Base-by-base conservation (phyloP, 2,329 filamentous ascomycete species). In the Tolypocladium tundrense region DNA sequence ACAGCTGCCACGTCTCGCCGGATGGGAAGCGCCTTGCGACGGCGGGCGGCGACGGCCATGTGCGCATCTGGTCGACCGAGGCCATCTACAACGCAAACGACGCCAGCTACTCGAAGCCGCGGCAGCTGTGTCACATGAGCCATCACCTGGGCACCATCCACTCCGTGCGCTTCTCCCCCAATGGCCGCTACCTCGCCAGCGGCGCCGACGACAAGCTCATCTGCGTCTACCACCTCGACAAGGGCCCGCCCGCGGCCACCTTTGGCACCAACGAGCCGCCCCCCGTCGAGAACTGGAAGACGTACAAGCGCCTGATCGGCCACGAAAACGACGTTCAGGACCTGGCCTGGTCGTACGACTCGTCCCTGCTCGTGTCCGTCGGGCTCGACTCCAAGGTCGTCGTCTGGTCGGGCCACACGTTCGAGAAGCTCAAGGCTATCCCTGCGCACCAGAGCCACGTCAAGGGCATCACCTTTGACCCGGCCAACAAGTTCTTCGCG, bases 261-360 rank as follows among this genome's bases (percentile, higher is more conserved):
- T 96, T 96, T 72, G 91, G 91, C 84, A 85, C 88, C 55, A 94
- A 92, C 71, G 94, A 97, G 70, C 85, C 91, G 37, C 91, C 93
- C 3, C 91, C 93, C 0, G 88, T 96, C 53, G 94, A 99, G 79
- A 97, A 97, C 67, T 99, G 94, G 94, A 92, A 96, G 73, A 96
- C 96, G 27, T 88, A 92, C 67, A 90, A 91, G 69, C 87, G 94
- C 62, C 78, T 99, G 56, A 94, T 97, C 59, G 95, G 94, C 19
- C 95, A 99, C 71, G 94, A 99, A 68, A 99, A 97, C 69, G 94
- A 99, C 75, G 92, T 99, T 6, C 94, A 99, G 73, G 95, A 99
- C 75, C 78, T 99, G 59, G 94, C 91, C 37, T 99, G 94, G 94
- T 96, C 94, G 24, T 87, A 88, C 69, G 94, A 99, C 76, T 96